Evolutionary conservation across 1,139 yeast species (phyloP).

Genomic region (Diutina siamensis): DNA sequence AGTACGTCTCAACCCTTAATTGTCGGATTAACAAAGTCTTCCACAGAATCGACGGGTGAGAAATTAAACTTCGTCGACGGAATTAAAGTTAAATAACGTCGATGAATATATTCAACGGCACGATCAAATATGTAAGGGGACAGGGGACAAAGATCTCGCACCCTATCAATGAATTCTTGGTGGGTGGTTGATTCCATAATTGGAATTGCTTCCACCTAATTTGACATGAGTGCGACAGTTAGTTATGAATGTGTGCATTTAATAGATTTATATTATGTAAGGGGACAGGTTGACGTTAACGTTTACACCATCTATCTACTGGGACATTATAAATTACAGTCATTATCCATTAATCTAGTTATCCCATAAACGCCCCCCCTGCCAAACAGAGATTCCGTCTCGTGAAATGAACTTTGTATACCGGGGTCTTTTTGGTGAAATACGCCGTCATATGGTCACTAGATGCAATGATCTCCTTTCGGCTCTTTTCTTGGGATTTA

Average conservation of each 20-base stretch:
- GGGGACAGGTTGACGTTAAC: background rate
- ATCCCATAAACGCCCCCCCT: conserved; percentile 62
- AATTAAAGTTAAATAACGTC: background rate
- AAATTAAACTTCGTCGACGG: no score
- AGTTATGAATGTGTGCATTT: background rate
- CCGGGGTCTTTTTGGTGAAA: conserved; percentile 89
- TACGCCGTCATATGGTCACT: conserved; percentile 89
- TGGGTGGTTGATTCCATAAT: no score
- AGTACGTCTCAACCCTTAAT: no score
- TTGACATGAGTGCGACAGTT: background rate
- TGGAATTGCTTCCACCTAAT: background rate
- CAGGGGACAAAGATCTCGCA: no score
- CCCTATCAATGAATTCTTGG: no score
- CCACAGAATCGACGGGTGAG: no score
- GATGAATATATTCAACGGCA: background rate
- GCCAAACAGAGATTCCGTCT: conserved; percentile 85
- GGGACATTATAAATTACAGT: background rate
- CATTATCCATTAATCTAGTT: background rate
- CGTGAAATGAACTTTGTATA: conserved; percentile 85
- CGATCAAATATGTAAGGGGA: no score
- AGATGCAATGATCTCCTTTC: conserved; percentile 65
- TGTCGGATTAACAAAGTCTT: no score
- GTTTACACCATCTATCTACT: no score
- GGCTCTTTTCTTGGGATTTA: conserved; percentile 23
- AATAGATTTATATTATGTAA: background rate